phyloP scores from a whole-genome alignment of 768 basidiomycete genomes.

The Neoboletus subvelutipes region DNA sequence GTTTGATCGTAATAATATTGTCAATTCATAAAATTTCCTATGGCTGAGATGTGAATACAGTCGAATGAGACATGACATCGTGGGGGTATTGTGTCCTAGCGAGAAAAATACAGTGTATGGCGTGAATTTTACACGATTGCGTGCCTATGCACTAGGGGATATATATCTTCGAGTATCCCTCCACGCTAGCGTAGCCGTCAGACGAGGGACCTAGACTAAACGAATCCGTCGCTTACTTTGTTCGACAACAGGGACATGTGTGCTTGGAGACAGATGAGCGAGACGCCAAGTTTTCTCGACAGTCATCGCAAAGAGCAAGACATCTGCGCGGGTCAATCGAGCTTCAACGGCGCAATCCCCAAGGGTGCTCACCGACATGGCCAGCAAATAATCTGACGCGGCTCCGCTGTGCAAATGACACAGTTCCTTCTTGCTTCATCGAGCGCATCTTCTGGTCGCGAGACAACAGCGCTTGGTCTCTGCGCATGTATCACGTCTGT shows the following conservation, averaged over 20 bases:
- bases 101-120: slow-evolving; percentile 6
- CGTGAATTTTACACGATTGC: neutral
- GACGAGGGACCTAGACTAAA: neutral
- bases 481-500: slow-evolving; percentile 31
- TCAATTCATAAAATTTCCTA: slow-evolving; percentile 6
- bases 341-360: neutral
- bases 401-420: slow-evolving; percentile 70
- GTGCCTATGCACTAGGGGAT: slow-evolving; percentile 25
- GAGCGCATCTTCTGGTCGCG: slow-evolving; percentile 26
- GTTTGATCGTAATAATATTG: neutral
- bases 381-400: slow-evolving; percentile 77
- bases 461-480: slow-evolving; percentile 11
- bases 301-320: slow-evolving; percentile 53
- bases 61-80: slow-evolving; percentile 1
- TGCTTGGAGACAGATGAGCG: slow-evolving; percentile 49
- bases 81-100: slow-evolving; percentile 17
- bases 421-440: slow-evolving; percentile 44
- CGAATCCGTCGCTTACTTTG: slow-evolving; percentile 34
- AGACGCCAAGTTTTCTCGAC: slow-evolving; percentile 51
- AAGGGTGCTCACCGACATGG: slow-evolving; percentile 65
- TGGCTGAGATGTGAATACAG: slow-evolving; percentile 6
- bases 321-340: slow-evolving; percentile 35
- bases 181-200: slow-evolving; percentile 25
- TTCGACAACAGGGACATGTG: slow-evolving; percentile 52
- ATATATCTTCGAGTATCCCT: slow-evolving; percentile 37